Conservation (phyloP, 805 yeast species). For the Nakazawaea siamensis region DNA sequence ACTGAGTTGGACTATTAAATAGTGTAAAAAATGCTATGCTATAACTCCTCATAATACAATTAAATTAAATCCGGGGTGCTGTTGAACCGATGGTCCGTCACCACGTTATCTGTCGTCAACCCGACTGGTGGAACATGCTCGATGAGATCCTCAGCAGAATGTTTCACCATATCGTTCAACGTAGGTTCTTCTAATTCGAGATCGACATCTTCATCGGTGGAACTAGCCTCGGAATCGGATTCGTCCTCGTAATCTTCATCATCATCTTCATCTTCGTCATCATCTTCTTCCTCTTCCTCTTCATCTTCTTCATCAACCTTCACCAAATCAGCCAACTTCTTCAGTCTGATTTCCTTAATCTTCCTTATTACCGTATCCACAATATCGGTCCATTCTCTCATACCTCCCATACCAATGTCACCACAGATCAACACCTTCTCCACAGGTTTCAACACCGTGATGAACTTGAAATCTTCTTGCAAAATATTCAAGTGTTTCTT, state of each 20-base stretch:
- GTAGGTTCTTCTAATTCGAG: constrained; percentile 64
- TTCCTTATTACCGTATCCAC: constrained; percentile 77
- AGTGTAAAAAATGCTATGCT: no score
- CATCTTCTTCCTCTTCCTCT: constrained; percentile 41
- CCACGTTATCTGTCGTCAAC: constrained; percentile 6
- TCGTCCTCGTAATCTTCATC: constrained; percentile 32
- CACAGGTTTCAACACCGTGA: constrained; percentile 86
- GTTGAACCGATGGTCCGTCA: constrained; percentile 6
- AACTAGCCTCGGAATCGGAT: constrained; percentile 29
- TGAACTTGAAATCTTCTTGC: constrained; percentile 90
- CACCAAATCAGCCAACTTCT: constrained; percentile 23
- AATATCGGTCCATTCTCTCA: constrained; percentile 96
- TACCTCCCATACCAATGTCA: constrained; percentile 99
- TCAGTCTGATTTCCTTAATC: constrained; percentile 42
- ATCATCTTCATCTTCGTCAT: constrained; percentile 35
- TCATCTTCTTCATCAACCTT: constrained; percentile 39
- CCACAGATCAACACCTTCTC: constrained; percentile 95
- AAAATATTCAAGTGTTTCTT: constrained; percentile 71
- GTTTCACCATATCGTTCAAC: constrained; percentile 62
- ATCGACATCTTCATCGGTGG: constrained; percentile 27
- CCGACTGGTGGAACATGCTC: no score
- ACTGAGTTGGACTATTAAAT: constrained; percentile 1
- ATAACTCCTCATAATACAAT: no score
- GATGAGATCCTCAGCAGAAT: no score
- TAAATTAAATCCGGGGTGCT: constrained; percentile 12